A percentile compares a stretch with the other conserved stretches of the same genome.
These are phyloP conservation scores for Penicillium manginii DNA, from an alignment of 495 filamentous ascomycete species.

Conservation along the genomic window DNA sequence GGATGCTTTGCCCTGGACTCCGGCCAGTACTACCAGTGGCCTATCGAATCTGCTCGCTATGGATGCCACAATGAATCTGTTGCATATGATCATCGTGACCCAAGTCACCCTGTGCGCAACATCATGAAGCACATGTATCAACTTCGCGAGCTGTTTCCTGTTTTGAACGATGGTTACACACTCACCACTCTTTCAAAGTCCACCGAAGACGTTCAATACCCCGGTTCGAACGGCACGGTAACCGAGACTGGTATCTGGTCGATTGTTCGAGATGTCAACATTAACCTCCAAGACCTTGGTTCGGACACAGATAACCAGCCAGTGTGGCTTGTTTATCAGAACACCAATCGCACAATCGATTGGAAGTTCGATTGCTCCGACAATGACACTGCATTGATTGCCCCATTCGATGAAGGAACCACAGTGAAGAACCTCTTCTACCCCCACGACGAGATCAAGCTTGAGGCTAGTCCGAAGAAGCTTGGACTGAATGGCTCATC, in stretches of 20 bases:
- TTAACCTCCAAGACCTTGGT: slow-evolving; percentile 52
- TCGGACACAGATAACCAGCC: slow-evolving; percentile 46
- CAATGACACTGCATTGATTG: slow-evolving; percentile 50
- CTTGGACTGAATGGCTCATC: slow-evolving; percentile 47
- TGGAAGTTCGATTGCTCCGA: slow-evolving; percentile 64
- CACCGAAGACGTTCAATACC: slow-evolving; percentile 51
- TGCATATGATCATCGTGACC: slow-evolving; percentile 69
- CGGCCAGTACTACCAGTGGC: slow-evolving; percentile 63
- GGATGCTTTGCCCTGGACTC: slow-evolving; percentile 65
- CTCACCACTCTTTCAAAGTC: slow-evolving; percentile 60
- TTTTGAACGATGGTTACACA: slow-evolving; percentile 65
- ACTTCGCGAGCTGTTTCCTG: slow-evolving; percentile 59
- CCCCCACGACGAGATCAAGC: slow-evolving; percentile 58
- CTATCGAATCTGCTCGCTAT: slow-evolving; percentile 50
- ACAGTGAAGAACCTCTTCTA: slow-evolving; percentile 67
- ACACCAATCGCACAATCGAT: slow-evolving; percentile 54
- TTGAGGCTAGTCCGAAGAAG: slow-evolving; percentile 41
- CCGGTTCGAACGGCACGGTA: slow-evolving; percentile 52
- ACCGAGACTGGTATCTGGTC: slow-evolving; percentile 74
- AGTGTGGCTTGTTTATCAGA: slow-evolving; percentile 70
- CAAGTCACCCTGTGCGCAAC: slow-evolving; percentile 66
- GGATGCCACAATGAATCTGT: slow-evolving; percentile 62
- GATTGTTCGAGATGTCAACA: slow-evolving; percentile 52
- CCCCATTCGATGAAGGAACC: slow-evolving; percentile 58
- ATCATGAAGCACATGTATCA: slow-evolving; percentile 69